Percentiles rank a stretch among this genome's conserved stretches.
Evolutionary conservation across 805 yeast genomes (phyloP).

Genomic region (Lachancea meyersii): DNA sequence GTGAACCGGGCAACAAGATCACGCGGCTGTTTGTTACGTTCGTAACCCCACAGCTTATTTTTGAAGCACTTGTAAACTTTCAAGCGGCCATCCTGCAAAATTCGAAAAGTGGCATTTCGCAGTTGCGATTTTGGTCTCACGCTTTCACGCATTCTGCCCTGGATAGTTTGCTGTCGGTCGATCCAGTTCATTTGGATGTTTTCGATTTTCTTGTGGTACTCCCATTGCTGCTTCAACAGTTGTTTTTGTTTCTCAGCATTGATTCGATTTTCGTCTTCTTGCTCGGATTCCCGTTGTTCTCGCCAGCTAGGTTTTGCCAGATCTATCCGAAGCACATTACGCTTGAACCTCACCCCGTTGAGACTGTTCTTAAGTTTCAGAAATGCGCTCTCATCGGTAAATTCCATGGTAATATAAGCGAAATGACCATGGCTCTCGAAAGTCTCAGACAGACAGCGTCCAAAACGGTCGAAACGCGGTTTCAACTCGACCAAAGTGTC

Average conservation of each 20-base stretch:
- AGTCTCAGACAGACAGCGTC: constrained; percentile 44
- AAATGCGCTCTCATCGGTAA: constrained; percentile 39
- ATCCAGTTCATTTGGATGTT: constrained; percentile 35
- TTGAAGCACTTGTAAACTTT: constrained; percentile 57
- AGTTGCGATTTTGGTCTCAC: constrained; percentile 40
- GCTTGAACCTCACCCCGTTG: constrained; percentile 72
- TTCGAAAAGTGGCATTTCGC: constrained; percentile 55
- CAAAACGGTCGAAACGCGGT: constrained; percentile 57
- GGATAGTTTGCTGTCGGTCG: constrained; percentile 40
- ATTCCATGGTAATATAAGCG: constrained; percentile 60
- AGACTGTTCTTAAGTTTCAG: constrained; percentile 48
- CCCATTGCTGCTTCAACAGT: constrained; percentile 37
- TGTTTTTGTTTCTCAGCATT: constrained; percentile 25
- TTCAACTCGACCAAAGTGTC: constrained; percentile 39
- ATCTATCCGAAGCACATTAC: constrained; percentile 54
- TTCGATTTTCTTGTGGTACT: constrained; percentile 33
- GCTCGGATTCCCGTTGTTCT: constrained; percentile 43
- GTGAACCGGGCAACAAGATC: constrained; percentile 60
- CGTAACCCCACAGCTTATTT: constrained; percentile 87
- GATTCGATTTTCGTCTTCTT: constrained; percentile 35
- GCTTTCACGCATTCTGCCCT: constrained; percentile 58
- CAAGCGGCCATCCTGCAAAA: constrained; percentile 50
- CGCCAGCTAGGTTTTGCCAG: constrained; percentile 54
- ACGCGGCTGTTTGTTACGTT: constrained; percentile 52
- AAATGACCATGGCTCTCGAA: constrained; percentile 51